Base-by-base conservation (phyloP, 768 basidiomycete genomes). In the Amanita polypyramis region DNA sequence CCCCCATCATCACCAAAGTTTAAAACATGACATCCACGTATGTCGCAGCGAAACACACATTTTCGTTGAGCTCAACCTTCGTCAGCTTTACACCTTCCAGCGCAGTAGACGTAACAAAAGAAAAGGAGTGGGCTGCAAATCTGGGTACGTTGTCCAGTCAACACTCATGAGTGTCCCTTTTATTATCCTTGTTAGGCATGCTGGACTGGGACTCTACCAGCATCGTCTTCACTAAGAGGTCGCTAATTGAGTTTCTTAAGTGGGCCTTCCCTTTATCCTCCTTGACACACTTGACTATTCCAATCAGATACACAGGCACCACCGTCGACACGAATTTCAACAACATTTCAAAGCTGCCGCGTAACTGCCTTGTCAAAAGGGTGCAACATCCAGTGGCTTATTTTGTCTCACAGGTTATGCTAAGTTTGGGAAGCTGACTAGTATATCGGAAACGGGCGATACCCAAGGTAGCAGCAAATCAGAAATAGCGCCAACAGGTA, bases 211-310 rank as follows among this genome's bases (percentile, higher is more conserved):
- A 88, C 58, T 60, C 65, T 10, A 85, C 82, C 41, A 76, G 64
- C 51, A 85, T 89, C 52, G 77, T 89, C 23, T 88, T 89, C 60
- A 88, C 84, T 11, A 89, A 89, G 58, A 76, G 86, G 34, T 68
- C 77, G 36, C 65, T 89, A 53, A 69, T 87, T 45, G 85, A 88
- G 56, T 89, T 89, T 60, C 66, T 89, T 54, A 85, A 81, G 85
- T 85, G 61, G 55, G 73, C 60, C 21, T 17, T 23, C 37, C 54
- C 44, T 17, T 33, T 8, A 7, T 37, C n/a, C 35, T 43, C 38
- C 47, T 37, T 40, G 40, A 39, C 17, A 29, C 10, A 41, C 11
- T 25, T 50, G 34, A 43, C 40, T 50, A 52, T 52, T 14, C 10
- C 17, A 36, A 27, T 38, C 58, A 87, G 85, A 62, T 83, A 85